These are phyloP conservation scores for Eucalyptus fibrosa DNA, from an alignment of 345 rosid species.

Conservation along the genomic window DNA sequence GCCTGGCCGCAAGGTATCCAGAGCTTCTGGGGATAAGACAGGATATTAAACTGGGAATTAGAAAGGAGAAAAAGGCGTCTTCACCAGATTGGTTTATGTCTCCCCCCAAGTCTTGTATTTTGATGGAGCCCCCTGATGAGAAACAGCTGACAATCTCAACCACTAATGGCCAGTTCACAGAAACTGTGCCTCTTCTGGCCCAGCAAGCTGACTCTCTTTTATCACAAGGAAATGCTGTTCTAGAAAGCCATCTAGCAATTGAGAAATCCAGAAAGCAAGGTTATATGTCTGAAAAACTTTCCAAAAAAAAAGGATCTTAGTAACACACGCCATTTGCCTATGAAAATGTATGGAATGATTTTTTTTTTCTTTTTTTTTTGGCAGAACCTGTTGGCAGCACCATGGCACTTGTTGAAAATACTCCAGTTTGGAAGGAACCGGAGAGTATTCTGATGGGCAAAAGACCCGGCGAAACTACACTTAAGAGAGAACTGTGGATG, in stretches of 20 bases:
- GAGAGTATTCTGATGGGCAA: constrained; percentile 41
- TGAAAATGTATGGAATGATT: not conserved
- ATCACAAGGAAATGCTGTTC: not conserved
- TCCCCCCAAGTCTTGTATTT: constrained; percentile 76
- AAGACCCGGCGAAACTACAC: constrained; percentile 74
- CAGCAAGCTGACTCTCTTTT: not conserved
- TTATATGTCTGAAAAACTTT: not conserved
- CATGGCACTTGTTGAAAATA: constrained; percentile 25
- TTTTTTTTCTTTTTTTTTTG: not conserved
- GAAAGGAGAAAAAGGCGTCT: constrained; percentile 31
- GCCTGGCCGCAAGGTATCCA: constrained; percentile 46
- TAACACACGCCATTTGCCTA: not conserved
- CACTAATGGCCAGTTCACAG: not conserved
- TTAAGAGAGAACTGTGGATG: constrained; percentile 93
- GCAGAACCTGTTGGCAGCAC: constrained; percentile 11
- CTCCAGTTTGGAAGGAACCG: constrained; percentile 53
- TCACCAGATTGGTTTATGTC: constrained; percentile 83
- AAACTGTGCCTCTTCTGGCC: not conserved
- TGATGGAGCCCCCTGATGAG: constrained; percentile 53
- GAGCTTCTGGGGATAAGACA: constrained; percentile 57
- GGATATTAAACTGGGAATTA: constrained; percentile 19
- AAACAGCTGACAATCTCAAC: constrained; percentile 5
- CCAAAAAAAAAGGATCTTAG: not conserved
- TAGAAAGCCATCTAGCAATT: not conserved
- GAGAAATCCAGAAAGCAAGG: not conserved